Evolutionary conservation across 129 eudicot species (phyloP).

Genomic region (Glebionis coronaria): DNA sequence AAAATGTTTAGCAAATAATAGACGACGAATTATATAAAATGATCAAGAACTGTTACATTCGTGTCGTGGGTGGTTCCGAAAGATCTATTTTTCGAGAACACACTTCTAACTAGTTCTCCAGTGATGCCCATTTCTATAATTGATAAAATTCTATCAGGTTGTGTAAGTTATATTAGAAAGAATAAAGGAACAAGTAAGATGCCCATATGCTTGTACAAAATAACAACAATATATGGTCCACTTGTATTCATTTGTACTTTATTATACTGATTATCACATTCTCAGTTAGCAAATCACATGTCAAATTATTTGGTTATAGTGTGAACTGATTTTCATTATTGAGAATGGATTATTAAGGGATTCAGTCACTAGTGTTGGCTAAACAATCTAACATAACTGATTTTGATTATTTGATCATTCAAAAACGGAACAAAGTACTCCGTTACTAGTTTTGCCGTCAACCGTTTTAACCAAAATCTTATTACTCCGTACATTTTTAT

Average conservation of each 20-base stretch:
- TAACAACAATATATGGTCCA: constrained; percentile 32
- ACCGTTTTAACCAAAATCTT: no score
- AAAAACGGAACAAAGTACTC: no score
- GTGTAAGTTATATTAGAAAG: constrained; percentile 26
- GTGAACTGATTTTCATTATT: no score
- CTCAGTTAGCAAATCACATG: background rate
- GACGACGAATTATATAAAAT: constrained; percentile 1
- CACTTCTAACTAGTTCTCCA: constrained; percentile 73
- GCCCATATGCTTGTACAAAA: constrained; percentile 28
- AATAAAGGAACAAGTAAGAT: constrained; percentile 8
- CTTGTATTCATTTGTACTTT: constrained; percentile 22
- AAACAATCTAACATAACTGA: no score
- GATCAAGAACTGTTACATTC: constrained; percentile 33
- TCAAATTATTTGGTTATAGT: no score
- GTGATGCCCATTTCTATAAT: constrained; percentile 66
- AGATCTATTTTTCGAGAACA: constrained; percentile 60
- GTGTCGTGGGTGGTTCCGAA: constrained; percentile 40
- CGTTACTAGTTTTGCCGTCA: no score
- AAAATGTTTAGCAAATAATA: background rate
- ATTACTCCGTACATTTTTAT: no score
- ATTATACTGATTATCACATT: background rate
- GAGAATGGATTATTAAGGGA: no score
- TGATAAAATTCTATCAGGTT: constrained; percentile 18
- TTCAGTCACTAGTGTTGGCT: no score
- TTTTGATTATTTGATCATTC: no score